phyloP scores from a whole-genome alignment of 2,329 filamentous ascomycete species.

The Ramularia collo-cygni region DNA sequence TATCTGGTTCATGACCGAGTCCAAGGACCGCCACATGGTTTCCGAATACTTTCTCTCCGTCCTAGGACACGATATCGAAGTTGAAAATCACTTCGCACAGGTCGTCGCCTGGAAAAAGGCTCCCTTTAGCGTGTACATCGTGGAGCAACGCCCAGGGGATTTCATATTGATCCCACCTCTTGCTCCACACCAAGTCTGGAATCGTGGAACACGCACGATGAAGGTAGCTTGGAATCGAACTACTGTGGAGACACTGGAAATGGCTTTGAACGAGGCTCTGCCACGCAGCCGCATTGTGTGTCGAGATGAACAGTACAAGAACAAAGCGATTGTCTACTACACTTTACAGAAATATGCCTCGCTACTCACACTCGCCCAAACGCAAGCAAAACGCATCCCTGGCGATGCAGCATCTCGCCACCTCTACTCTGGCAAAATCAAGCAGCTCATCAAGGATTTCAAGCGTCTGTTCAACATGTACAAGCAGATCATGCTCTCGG shows the following conservation, averaged over 20 bases:
- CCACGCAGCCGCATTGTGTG: slow-evolving; percentile 86
- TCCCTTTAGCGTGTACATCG: slow-evolving; percentile 84
- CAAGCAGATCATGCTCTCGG: slow-evolving; percentile 71
- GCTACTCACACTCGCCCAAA: slow-evolving; percentile 52
- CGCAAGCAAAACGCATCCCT: slow-evolving; percentile 37
- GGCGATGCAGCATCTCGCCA: slow-evolving; percentile 23
- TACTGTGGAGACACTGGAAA: slow-evolving; percentile 80
- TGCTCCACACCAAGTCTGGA: slow-evolving; percentile 97
- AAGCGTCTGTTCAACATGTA: slow-evolving; percentile 71
- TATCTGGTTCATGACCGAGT: slow-evolving; percentile 98
- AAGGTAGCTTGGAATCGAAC: slow-evolving; percentile 98
- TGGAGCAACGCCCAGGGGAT: slow-evolving; percentile 84
- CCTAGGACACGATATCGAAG: slow-evolving; percentile 91
- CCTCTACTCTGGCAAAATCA: slow-evolving; percentile 46
- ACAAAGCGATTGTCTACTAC: slow-evolving; percentile 90
- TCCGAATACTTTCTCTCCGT: slow-evolving; percentile 91
- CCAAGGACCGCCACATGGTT: slow-evolving; percentile 81
- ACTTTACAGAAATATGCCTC: slow-evolving; percentile 71
- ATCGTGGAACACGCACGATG: slow-evolving; percentile 88
- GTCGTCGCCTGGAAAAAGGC: slow-evolving; percentile 93
- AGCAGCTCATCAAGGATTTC: slow-evolving; percentile 76
- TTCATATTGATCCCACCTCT: slow-evolving; percentile 90
- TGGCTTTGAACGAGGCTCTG: slow-evolving; percentile 79
- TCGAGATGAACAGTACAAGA: slow-evolving; percentile 97
- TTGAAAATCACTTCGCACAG: slow-evolving; percentile 94